Conservation (phyloP, 78 protist species). For the Chrysochromulina parva region DNA sequence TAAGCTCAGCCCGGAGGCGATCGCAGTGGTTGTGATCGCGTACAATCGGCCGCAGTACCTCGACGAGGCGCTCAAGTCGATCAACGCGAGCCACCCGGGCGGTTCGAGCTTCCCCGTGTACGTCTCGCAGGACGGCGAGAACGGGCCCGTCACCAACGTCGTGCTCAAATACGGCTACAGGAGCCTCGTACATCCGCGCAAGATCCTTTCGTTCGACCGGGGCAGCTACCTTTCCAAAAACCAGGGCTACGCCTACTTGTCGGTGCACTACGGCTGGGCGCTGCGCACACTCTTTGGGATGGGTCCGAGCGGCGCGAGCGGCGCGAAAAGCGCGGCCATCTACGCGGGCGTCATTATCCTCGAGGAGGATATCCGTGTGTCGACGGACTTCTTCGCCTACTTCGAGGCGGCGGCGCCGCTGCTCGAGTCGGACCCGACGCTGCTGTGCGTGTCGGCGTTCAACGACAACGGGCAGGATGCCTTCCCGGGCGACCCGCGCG, state of each 20-base stretch:
- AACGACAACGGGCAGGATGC: conserved; percentile 78
- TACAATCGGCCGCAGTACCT: conserved; percentile 48
- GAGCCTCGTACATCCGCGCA: background rate
- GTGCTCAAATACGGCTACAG: background rate
- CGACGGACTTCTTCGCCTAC: conserved; percentile 82
- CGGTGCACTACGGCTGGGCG: conserved; percentile 58
- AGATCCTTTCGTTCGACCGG: background rate
- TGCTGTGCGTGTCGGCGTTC: conserved; percentile 83
- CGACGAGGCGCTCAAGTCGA: conserved; percentile 10
- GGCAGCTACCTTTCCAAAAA: background rate
- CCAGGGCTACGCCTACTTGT: conserved; percentile 17
- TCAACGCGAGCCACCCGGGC: background rate
- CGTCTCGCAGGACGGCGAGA: conserved; percentile 27
- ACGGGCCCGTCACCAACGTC: background rate
- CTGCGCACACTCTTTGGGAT: conserved; percentile 36
- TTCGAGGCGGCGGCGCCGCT: conserved; percentile 60
- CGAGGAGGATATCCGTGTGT: conserved; percentile 36
- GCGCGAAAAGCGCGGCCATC: no score
- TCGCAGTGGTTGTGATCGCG: conserved; percentile 33
- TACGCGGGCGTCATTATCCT: conserved; percentile 48
- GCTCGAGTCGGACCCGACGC: conserved; percentile 14
- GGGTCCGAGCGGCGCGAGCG: background rate
- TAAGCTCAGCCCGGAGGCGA: background rate
- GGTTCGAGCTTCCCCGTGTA: background rate
- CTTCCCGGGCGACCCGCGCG: conserved; percentile 21